Base-by-base conservation (phyloP, 805 yeast species). In the Blastobotrys peoriensis region DNA sequence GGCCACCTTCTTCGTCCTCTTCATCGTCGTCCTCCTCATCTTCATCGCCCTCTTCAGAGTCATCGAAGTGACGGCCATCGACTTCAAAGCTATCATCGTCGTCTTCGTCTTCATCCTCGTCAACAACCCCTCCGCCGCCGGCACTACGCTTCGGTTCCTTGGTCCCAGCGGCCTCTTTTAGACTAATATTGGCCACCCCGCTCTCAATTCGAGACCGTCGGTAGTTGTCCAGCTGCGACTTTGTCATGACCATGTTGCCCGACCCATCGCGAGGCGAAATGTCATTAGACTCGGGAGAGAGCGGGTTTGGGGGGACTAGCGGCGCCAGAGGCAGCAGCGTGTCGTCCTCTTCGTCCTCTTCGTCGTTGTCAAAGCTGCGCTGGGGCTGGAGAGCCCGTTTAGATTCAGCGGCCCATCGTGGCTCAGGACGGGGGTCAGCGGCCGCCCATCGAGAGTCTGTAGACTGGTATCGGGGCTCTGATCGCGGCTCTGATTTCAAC, bases 181-280 rank as follows among this genome's bases (percentile, higher is more conserved):
- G 8, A 6, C 10, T 4, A 8, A 36, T 33, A 19, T 21, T 33
- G 27, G 43, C 44, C 38, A 17, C 36, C 27, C 36, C 36, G 35
- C 20, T 37, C 38, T 33, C 44, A 27, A 49, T 43, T n/a, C 50
- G 43, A 22, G 51, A 44, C 44, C 45, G 46, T 5, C 59, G 48
- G 42, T 54, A 55, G 35, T 22, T 35, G 23, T 58, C 62, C 45
- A 53, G 57, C 48, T 59, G 60, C 8, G 60, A 40, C 42, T 52
- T 51, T 19, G 63, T 56, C 63, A 59, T 58, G 23, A 57, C 52
- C 40, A 38, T 48, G 41, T 25, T 25, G 8, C 30, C 30, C 8
- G 30, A 25, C 30, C 10, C 8, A 25, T 25, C 30, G 13, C 30
- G 30, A 13, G 37, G 18, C 10, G 47, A 27, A n/a, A 34, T 20